A percentile compares a stretch with the other conserved stretches of the same genome.
phyloP scores from a whole-genome alignment of 176 grass and related monocot species.

The Avena atlantica region DNA sequence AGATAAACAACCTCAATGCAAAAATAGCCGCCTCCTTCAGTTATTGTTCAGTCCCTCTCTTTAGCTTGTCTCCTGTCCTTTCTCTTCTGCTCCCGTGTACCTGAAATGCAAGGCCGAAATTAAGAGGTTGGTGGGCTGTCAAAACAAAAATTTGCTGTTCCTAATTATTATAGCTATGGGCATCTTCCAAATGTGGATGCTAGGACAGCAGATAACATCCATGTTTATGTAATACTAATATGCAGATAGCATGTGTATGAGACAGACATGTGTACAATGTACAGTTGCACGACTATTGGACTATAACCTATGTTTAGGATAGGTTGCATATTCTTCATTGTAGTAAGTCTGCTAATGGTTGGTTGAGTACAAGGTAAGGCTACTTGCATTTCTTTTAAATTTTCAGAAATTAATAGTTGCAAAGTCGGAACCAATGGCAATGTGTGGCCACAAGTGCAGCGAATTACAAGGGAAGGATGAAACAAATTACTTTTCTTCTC shows the following conservation, averaged over 20 bases:
- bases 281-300: too few relatives aligned
- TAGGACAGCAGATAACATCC: not conserved
- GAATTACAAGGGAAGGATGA: slow-evolving; percentile 2
- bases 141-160: not conserved
- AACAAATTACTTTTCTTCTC: slow-evolving; percentile 74
- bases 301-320: too few relatives aligned
- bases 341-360: too few relatives aligned
- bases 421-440: not conserved
- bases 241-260: not conserved
- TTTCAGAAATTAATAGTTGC: not conserved
- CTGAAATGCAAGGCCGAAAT: slow-evolving; percentile 39
- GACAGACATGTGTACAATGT: too few relatives aligned
- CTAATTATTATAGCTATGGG: not conserved
- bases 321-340: too few relatives aligned
- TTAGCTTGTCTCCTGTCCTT: slow-evolving; percentile 65
- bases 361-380: not conserved
- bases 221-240: not conserved
- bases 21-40: not conserved
- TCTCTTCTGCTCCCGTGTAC: slow-evolving; percentile 71
- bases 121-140: not conserved
- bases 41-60: slow-evolving; percentile 39
- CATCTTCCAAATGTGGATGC: not conserved
- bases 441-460: not conserved
- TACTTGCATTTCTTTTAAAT: slow-evolving; percentile 9
- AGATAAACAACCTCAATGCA: not conserved